Base-by-base conservation (phyloP, 2,329 filamentous ascomycete genomes). In the Penicillium sp. region DNA sequence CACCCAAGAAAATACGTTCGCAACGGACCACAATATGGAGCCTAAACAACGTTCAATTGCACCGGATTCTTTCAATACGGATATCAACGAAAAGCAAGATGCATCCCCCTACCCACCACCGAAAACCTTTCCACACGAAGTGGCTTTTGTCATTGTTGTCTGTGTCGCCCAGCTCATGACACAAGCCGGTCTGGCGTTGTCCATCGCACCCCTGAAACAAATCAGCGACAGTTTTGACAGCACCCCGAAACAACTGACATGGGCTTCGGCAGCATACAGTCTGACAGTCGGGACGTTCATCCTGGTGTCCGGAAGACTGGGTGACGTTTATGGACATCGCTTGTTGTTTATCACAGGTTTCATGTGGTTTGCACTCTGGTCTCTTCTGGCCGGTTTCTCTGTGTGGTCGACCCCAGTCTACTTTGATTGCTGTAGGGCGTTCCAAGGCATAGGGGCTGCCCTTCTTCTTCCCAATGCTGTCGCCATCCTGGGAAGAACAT, bases 391-490 rank as follows among this genome's bases (percentile, higher is more conserved):
- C 1, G 74, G 74, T 0, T 68, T 76, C 39, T 65, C 65, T 33
- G 71, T 74, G 37, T 74, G 66, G 59, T 66, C 64, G 3, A 66
- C 55, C 60, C 82, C 77, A 6, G 70, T 76, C 0, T 74, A 82
- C n/a, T 84, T 84, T 62, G 74, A 82, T 60, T 74, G 79, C 35
- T 78, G 78, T 21, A 77, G 84, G 6, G 82, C 80, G 0, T 69
- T 86, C 2, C 84, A 87, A 57, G 84, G 74, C 1, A 73, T 77
- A 5, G 88, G 87, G 0, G 84, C 86, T 0, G 85, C 86, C 0
- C 74, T 90, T n/a, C 74, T 82, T 6, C 74, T 90, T 24, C 87
- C 87, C 1, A 90, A 88, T 62, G 84, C 79, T 0, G 72, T 89
- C 14, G 87, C 85, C 2, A 78, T 90, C n/a, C 69, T 89, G 0